A percentile compares a stretch with the other conserved stretches of the same genome.
These are phyloP conservation scores for Metschnikowia hibisci DNA, from an alignment of 805 yeast species.

Conservation along the genomic window DNA sequence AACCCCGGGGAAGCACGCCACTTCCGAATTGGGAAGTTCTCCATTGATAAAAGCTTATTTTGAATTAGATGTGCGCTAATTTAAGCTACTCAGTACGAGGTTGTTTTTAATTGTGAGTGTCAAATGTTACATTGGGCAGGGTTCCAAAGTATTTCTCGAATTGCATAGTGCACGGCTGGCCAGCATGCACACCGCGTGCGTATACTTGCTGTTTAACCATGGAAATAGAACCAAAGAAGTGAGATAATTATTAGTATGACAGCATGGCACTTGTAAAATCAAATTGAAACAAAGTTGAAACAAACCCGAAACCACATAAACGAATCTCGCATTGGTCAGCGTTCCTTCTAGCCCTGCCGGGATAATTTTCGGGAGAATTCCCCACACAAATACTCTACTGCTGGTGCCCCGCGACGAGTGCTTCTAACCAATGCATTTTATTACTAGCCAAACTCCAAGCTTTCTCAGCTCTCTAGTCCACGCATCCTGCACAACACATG, in stretches of 20 bases:
- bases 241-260: neutral
- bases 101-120: no score
- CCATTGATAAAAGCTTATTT: no score
- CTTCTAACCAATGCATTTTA: constrained; percentile 3
- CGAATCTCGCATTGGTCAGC: no score
- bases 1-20: no score
- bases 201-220: neutral
- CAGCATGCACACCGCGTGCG: neutral
- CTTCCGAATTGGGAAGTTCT: no score
- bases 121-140: no score
- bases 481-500: neutral
- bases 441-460: neutral
- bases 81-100: no score
- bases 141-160: neutral
- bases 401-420: constrained; percentile 3
- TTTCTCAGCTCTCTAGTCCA: neutral
- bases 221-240: no score
- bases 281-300: no score
- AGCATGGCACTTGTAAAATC: no score
- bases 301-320: no score
- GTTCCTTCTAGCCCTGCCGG: neutral
- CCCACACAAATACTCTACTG: neutral
- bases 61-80: no score
- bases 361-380: constrained; percentile 1
- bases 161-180: neutral